These are phyloP conservation scores for Epichloe gansuensis DNA, from an alignment of 2,329 filamentous ascomycete genomes.

Conservation along the genomic window DNA sequence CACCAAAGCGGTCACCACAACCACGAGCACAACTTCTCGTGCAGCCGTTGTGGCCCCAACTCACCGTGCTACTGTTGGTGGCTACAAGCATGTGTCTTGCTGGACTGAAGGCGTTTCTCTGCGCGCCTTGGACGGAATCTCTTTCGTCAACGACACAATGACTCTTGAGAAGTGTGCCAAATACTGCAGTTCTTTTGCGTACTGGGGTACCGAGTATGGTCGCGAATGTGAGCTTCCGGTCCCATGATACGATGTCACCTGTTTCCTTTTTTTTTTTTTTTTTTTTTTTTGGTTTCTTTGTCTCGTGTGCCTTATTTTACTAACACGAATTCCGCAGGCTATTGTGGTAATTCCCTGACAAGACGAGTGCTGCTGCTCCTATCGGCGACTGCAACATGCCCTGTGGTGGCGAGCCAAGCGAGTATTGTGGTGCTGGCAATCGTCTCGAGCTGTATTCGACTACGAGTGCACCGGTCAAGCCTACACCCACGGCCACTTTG, in stretches of 20 bases:
- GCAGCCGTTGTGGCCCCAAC: constrained; percentile 14
- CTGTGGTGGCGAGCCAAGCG: constrained; percentile 28
- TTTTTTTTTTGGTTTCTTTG: not conserved
- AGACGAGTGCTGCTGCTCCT: constrained; percentile 16
- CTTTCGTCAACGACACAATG: constrained; percentile 35
- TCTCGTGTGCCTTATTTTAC: not conserved
- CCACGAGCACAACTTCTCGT: constrained; percentile 16
- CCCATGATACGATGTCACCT: not conserved
- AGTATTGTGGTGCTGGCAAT: constrained; percentile 31
- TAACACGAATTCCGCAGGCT: constrained; percentile 20
- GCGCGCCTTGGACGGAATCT: constrained; percentile 30
- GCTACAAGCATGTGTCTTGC: constrained; percentile 34
- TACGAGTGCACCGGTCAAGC: constrained; percentile 20
- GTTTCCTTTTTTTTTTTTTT: not conserved
- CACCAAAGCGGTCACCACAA: constrained; percentile 1
- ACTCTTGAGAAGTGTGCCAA: constrained; percentile 34
- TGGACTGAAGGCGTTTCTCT: constrained; percentile 32
- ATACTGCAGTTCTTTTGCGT: constrained; percentile 34
- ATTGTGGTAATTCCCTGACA: constrained; percentile 33
- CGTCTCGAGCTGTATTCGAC: constrained; percentile 33
- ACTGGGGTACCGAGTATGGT: constrained; percentile 40
- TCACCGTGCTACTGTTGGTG: constrained; percentile 28
- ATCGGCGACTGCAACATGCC: constrained; percentile 25
- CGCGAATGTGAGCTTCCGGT: constrained; percentile 30
- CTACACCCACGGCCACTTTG: constrained; percentile 17